Evolutionary conservation across 2,329 filamentous ascomycete genomes (phyloP), one percentile per base, ranked within the genome.

Genomic region (Epichloe elymi): DNA sequence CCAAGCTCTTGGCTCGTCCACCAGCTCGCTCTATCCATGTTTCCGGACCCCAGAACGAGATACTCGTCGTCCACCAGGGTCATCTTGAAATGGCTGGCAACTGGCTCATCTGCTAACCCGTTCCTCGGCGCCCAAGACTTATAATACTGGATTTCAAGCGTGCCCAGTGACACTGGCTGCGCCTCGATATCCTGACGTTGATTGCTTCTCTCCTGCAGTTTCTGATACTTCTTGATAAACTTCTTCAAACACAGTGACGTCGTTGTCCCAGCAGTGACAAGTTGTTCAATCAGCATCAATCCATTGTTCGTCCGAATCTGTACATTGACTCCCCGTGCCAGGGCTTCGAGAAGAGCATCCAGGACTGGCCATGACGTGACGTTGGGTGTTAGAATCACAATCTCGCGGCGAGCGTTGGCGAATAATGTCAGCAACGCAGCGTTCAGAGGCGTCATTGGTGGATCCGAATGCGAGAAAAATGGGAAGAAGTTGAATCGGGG

Each of bases 1-100:
- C 87, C 87, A 20, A 93, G 69, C 67, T 94, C 88, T 66, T 93
- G 88, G 63, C 85, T 90, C 5, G 88, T 93, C 66, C 80, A 90
- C 85, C 86, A 93, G 62, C 85, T 90, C 7, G 88, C 86, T 1
- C 87, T 77, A 66, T 94, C 88, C 74, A 90, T 80, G 62, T 94
- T 94, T 1, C 86, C 87, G 17, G 85, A 90, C 0, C 88, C 88
- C 3, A 93, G 68, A 1, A 93, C 73, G 1, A 83, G 71, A 19
- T 81, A 79, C 54, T 80, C 72, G 1, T 73, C 72, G 62, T 94
- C 88, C 3, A 91, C 76, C 50, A 89, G 74, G 0, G 80, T 84
- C 61, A 89, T 74, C 65, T 94, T 94, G 52, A 91, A 70, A 66
- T 94, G 88, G 4, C 81, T 83, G 49, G 88, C 82, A 2, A 85